These are phyloP conservation scores for Amanita thiersii DNA, from an alignment of 768 basidiomycete genomes.

Conservation along the genomic window DNA sequence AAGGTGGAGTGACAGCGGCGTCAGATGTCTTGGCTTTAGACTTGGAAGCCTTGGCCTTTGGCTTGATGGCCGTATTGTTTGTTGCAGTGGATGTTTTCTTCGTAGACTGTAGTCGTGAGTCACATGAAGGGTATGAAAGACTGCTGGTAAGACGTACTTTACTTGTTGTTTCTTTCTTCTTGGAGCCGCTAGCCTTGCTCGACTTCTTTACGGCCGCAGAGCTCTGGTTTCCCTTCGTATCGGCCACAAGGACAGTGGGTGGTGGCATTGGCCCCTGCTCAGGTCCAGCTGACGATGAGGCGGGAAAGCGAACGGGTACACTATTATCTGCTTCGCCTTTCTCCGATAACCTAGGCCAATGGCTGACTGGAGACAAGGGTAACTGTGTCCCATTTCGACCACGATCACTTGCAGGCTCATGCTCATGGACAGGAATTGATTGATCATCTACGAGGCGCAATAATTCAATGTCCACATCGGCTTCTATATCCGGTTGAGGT, in stretches of 20 bases:
- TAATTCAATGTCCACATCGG: conserved; percentile 59
- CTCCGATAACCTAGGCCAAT: too few species aligned
- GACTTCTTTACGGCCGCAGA: too few species aligned
- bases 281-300: too few species aligned
- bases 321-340: too few species aligned
- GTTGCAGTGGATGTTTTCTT: background rate
- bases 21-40: conserved; percentile 11
- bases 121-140: too few species aligned
- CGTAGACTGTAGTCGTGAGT: background rate
- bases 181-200: background rate
- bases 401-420: conserved; percentile 5
- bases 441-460: conserved; percentile 60
- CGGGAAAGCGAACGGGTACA: too few species aligned
- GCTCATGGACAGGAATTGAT: conserved; percentile 15
- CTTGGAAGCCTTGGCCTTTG: conserved; percentile 8
- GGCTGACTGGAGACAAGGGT: background rate
- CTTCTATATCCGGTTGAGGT: conserved; percentile 22
- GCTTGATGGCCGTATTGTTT: conserved; percentile 1
- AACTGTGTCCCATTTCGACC: too few species aligned
- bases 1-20: conserved; percentile 10
- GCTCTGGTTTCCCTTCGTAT: background rate
- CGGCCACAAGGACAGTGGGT: too few species aligned
- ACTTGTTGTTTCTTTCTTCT: background rate
- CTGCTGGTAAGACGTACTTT: too few species aligned
- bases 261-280: too few species aligned